Evolutionary conservation across 1,284 basidiomycete species (phyloP).

Genomic region (Cryptococcus amylolentus): DNA sequence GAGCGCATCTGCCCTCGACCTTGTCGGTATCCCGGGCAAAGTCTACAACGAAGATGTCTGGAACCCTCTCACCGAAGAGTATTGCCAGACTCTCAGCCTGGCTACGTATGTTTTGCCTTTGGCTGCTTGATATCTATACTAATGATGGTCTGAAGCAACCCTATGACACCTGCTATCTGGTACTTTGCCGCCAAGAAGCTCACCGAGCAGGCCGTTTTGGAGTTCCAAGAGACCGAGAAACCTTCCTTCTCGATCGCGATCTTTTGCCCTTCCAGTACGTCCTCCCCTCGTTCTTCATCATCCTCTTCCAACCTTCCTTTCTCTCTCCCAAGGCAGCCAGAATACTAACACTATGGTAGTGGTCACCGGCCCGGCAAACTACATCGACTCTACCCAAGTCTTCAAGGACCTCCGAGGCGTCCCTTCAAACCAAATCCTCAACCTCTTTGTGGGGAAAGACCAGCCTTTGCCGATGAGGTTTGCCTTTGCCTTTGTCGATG

Average conservation of each 20-base stretch:
- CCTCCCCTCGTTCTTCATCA: background rate
- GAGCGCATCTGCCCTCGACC: conserved; percentile 23
- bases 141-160: too few species aligned
- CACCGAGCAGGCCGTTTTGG: conserved; percentile 29
- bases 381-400: too few species aligned
- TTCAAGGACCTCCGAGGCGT: too few species aligned
- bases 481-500: background rate
- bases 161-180: too few species aligned
- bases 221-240: conserved; percentile 13
- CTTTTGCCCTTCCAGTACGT: conserved; percentile 8
- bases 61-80: background rate
- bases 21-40: conserved; percentile 1
- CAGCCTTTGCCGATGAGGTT: background rate
- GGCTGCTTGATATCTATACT: too few species aligned
- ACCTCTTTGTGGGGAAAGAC: conserved; percentile 8
- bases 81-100: too few species aligned
- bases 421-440: background rate
- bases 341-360: too few species aligned
- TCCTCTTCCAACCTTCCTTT: too few species aligned
- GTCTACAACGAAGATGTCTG: background rate
- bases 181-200: conserved; percentile 32
- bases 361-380: too few species aligned
- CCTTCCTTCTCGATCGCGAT: conserved; percentile 9
- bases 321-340: too few species aligned
- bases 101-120: too few species aligned